Conservation (phyloP, 2,329 filamentous ascomycete species). For the Monosporascus sp. region DNA sequence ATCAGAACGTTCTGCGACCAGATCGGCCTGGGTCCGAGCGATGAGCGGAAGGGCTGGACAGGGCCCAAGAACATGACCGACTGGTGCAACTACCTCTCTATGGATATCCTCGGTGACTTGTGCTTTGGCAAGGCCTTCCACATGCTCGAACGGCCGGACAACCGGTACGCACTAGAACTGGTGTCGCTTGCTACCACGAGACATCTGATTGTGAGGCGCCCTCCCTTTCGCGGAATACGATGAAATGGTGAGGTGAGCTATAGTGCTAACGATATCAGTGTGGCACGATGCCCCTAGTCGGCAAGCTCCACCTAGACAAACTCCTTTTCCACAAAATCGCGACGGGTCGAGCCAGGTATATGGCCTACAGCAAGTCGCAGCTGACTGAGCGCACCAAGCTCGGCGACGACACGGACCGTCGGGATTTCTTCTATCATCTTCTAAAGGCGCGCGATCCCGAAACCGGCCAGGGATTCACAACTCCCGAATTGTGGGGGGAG, state of each 20-base stretch:
- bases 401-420: constrained; percentile 60
- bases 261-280: constrained; percentile 39
- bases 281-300: constrained; percentile 65
- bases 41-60: constrained; percentile 52
- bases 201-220: constrained; percentile 57
- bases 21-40: constrained; percentile 37
- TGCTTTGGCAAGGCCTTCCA: constrained; percentile 59
- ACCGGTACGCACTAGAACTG: constrained; percentile 61
- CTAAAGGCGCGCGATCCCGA: constrained; percentile 67
- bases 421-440: constrained; percentile 73
- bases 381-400: constrained; percentile 61
- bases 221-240: too few relatives aligned
- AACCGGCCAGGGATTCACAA: constrained; percentile 61
- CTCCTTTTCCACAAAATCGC: constrained; percentile 63
- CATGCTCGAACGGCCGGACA: constrained; percentile 54
- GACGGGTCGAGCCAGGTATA: constrained; percentile 62
- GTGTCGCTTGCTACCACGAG: constrained; percentile 64
- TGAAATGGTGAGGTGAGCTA: too few relatives aligned
- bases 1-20: constrained; percentile 61
- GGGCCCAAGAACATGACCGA: constrained; percentile 56
- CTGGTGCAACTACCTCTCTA: constrained; percentile 57
- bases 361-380: constrained; percentile 65
- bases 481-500: constrained; percentile 64
- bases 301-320: constrained; percentile 61
- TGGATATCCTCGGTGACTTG: constrained; percentile 57